These are phyloP conservation scores for Calonectria hawksworthii DNA, from an alignment of 2,329 filamentous ascomycete genomes.

Conservation along the genomic window DNA sequence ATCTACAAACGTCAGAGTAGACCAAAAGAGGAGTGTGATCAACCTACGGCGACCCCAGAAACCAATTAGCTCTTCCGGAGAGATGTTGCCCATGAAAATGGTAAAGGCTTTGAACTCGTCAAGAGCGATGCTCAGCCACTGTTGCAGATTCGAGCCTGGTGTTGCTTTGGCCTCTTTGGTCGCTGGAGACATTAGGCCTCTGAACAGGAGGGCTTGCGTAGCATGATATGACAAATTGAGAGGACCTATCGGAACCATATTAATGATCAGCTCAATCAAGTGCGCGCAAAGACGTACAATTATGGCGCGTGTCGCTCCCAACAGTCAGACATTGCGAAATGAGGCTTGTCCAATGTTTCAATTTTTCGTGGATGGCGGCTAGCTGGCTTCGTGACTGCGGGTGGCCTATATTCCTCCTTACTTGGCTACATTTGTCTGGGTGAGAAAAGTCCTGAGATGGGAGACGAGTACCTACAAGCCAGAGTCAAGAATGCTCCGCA, in stretches of 20 bases:
- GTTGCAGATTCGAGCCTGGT: slow-evolving; percentile 52
- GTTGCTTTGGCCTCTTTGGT: slow-evolving; percentile 56
- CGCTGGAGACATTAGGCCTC: slow-evolving; percentile 61
- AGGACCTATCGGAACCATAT: slow-evolving; percentile 42
- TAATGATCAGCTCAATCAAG: slow-evolving; percentile 16
- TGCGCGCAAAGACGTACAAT: slow-evolving; percentile 29
- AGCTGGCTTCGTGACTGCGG: slow-evolving; percentile 40
- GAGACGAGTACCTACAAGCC: slow-evolving; percentile 49
- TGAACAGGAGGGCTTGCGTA: slow-evolving; percentile 56
- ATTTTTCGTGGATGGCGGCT: slow-evolving; percentile 43
- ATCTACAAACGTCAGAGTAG: slow-evolving; percentile 37
- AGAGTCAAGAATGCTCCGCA: slow-evolving; percentile 51
- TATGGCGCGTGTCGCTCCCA: slow-evolving; percentile 29
- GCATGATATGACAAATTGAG: slow-evolving; percentile 60
- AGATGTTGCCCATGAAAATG: slow-evolving; percentile 53
- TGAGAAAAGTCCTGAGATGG: slow-evolving; percentile 8
- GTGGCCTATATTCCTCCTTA: slow-evolving; percentile 44
- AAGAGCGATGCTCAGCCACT: slow-evolving; percentile 52
- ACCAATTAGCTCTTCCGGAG: slow-evolving; percentile 53
- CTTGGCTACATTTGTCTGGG: slow-evolving; percentile 10
- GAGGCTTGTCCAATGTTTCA: slow-evolving; percentile 54
- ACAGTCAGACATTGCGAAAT: slow-evolving; percentile 50
- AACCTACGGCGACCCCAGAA: slow-evolving; percentile 62
- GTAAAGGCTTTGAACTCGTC: slow-evolving; percentile 55
- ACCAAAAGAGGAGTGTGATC: not conserved